phyloP scores from a whole-genome alignment of 768 basidiomycete species.

The Strobilomyces dryophilus region DNA sequence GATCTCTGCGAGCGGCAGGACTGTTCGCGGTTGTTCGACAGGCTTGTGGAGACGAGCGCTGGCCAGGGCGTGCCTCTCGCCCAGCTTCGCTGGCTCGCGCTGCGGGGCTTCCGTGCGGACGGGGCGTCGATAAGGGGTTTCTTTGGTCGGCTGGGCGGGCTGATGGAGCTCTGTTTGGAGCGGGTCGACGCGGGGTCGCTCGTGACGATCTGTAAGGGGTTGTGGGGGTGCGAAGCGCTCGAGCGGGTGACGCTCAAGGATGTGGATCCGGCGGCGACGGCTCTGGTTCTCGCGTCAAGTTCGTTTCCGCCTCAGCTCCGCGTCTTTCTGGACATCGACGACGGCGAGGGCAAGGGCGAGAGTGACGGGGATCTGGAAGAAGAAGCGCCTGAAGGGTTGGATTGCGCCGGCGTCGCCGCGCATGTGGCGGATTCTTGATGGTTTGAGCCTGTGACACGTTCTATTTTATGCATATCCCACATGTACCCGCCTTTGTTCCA shows the following conservation, averaged over 20 bases:
- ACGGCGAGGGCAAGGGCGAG: slow-evolving; percentile 1
- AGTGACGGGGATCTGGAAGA: not conserved
- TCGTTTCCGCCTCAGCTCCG: slow-evolving; percentile 9
- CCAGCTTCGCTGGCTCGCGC: slow-evolving; percentile 6
- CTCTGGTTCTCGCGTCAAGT: slow-evolving; percentile 1
- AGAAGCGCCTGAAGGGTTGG: not conserved
- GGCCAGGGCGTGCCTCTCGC: slow-evolving; percentile 2
- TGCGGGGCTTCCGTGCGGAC: slow-evolving; percentile 9
- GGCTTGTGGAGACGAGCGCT: slow-evolving; percentile 21
- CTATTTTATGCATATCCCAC: not conserved
- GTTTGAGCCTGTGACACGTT: not conserved
- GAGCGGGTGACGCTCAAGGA: slow-evolving; percentile 12
- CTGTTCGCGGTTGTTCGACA: slow-evolving; percentile 34
- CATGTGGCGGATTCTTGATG: not conserved
- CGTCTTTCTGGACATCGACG: slow-evolving; percentile 17
- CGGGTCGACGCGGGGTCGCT: slow-evolving; percentile 2
- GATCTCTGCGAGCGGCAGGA: slow-evolving; percentile 33
- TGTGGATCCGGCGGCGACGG: not conserved
- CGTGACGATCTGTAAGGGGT: slow-evolving; percentile 1
- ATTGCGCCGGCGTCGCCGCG: not conserved
- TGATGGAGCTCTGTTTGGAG: slow-evolving; percentile 9
- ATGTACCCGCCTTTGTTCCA: not conserved
- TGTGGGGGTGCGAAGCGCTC: slow-evolving; percentile 5
- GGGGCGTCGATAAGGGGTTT: slow-evolving; percentile 2
- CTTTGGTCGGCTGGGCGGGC: not conserved